Evolutionary conservation across 208 protist genomes (phyloP).

Genomic region (Acanthamoeba sp.): DNA sequence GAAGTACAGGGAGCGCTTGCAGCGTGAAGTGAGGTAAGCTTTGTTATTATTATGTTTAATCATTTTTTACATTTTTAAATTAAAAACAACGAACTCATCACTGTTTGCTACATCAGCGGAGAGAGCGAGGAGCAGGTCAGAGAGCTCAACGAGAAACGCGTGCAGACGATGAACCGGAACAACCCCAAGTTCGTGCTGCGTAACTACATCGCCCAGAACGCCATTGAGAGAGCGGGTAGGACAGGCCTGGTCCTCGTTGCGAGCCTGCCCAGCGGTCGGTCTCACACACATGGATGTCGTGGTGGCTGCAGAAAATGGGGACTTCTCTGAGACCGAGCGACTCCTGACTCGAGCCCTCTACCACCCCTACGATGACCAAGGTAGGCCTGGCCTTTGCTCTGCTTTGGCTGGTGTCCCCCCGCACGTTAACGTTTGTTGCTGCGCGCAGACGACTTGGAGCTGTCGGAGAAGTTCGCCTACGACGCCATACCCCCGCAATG

Average conservation of each 20-base stretch:
- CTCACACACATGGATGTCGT: neutral
- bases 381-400: neutral
- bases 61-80: neutral
- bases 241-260: neutral
- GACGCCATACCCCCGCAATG: constrained; percentile 63
- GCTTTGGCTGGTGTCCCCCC: too few relatives aligned
- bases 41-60: neutral
- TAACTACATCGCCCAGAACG: constrained; percentile 73
- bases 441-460: neutral
- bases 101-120: neutral
- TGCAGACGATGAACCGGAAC: constrained; percentile 51
- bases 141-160: constrained; percentile 17
- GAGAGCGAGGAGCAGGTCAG: neutral
- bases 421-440: too few relatives aligned
- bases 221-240: constrained; percentile 64
- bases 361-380: neutral
- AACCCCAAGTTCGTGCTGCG: constrained; percentile 75
- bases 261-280: neutral
- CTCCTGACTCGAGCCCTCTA: constrained; percentile 46
- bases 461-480: constrained; percentile 44
- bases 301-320: neutral
- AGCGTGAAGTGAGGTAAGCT: constrained; percentile 22
- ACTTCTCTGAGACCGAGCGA: constrained; percentile 17
- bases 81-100: too few relatives aligned
- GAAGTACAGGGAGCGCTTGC: constrained; percentile 12